Base-by-base conservation (phyloP, 2,329 filamentous ascomycete genomes). In the Penicillium sp. region DNA sequence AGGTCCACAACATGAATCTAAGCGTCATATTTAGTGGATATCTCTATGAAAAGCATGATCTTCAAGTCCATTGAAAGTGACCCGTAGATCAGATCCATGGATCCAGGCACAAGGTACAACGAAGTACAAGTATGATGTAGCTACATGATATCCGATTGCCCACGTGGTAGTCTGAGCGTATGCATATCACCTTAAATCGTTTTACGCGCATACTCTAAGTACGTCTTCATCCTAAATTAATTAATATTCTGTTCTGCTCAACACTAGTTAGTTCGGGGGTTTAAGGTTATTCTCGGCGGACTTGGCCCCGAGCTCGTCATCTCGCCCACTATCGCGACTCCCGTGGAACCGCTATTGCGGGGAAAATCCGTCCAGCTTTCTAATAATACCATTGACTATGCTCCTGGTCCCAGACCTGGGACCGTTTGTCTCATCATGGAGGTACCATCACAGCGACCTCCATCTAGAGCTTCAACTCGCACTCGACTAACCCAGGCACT, bases 341-440 rank as follows among this genome's bases (percentile, higher is more conserved):
- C 29, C 55, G 57, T 55, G 55, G 54, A 53, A 53, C 54, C 49
- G 25, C 47, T 31, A 56, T 61, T 63, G 61, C 59, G 61, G 61
- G 61, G 59, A 63, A 63, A 58, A 29, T 41, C 53, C 55, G 33
- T 27, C 55, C 42, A 27, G 46, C 37, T 49, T 45, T 45, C 29
- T 45, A 14, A 29, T 33, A 48, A 51, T 29, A 31, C 49, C 35
- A 47, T 31, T 23, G 18, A 60, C 49, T 55, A 58, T 60, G 60
- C 51, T 40, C 55, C 55, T 53, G 46, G 27, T 45, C 14, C 35
- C 52, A 44, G 35, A 15, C 40, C 53, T 18, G 54, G 50, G 50
- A 46, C 54, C 27, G 31, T 41, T 51, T 49, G 53, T 54, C 53
- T 50, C 48, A 61, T 56, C 29, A 66, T 66, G 64, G 64, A 66